Conservation (phyloP, 495 filamentous ascomycete species). For the Aspergillus ostianus region DNA sequence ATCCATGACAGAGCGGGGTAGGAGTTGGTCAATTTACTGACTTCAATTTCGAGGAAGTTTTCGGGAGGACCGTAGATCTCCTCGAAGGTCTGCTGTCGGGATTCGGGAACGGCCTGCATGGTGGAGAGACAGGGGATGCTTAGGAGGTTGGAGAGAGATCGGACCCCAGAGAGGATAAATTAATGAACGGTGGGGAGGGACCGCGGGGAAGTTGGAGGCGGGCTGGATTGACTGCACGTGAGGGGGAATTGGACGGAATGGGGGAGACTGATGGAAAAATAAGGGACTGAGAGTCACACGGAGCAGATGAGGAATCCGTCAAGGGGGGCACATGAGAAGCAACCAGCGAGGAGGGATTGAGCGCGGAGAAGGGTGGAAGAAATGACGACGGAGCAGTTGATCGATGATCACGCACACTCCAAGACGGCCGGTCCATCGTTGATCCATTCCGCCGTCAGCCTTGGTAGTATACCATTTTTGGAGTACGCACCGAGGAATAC, state of each 20-base stretch:
- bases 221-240: neutral
- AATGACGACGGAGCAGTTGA: neutral
- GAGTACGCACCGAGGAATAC: too few species aligned
- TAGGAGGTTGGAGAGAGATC: neutral
- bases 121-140: slow-evolving; percentile 27
- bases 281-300: neutral
- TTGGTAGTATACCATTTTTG: too few species aligned
- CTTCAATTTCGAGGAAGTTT: slow-evolving; percentile 98
- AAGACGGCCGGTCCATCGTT: neutral
- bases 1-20: slow-evolving; percentile 4
- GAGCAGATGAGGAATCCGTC: neutral
- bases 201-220: slow-evolving; percentile 11
- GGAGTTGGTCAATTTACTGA: slow-evolving; percentile 36
- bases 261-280: neutral
- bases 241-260: neutral
- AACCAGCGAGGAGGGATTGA: neutral
- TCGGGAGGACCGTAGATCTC: slow-evolving; percentile 98
- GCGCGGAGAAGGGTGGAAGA: neutral
- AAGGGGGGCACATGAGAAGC: neutral
- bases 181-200: slow-evolving; percentile 7
- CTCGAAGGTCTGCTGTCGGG: slow-evolving; percentile 90
- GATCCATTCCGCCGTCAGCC: neutral
- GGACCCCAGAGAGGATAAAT: neutral
- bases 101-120: slow-evolving; percentile 81
- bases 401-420: too few species aligned